A percentile compares a stretch with the other conserved stretches of the same genome.
phyloP scores from a whole-genome alignment of 805 yeast genomes.

The Candida multigemmis region DNA sequence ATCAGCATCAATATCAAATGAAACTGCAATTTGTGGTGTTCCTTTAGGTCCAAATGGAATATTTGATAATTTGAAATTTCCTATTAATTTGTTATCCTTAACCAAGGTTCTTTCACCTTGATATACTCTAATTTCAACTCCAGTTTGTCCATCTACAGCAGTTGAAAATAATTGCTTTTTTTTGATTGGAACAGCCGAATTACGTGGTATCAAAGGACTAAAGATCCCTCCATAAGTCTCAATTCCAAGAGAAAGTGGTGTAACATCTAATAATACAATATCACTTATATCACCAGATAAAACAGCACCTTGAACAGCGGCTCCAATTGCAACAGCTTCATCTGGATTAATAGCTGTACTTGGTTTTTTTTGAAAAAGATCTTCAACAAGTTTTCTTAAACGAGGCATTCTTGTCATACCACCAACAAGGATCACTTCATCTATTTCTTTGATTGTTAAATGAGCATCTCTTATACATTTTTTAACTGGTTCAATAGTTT shows the following conservation, averaged over 20 bases:
- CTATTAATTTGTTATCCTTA: conserved; percentile 68
- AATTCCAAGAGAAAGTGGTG: conserved; percentile 76
- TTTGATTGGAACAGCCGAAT: conserved; percentile 69
- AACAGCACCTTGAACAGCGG: conserved; percentile 85
- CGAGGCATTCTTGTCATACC: conserved; percentile 92
- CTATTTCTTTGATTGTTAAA: conserved; percentile 53
- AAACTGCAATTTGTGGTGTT: conserved; percentile 67
- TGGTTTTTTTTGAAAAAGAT: conserved; percentile 54
- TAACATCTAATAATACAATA: conserved; percentile 70
- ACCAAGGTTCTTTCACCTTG: conserved; percentile 81
- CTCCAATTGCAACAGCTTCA: conserved; percentile 88
- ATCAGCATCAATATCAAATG: conserved; percentile 75
- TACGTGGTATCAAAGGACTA: conserved; percentile 70
- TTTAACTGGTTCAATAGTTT: conserved; percentile 66
- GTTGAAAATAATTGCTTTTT: conserved; percentile 70
- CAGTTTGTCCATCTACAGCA: conserved; percentile 79
- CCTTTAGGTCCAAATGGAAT: conserved; percentile 77
- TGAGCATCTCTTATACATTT: conserved; percentile 71
- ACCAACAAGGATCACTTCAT: conserved; percentile 73
- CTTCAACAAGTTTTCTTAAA: conserved; percentile 53
- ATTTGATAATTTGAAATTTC: conserved; percentile 62
- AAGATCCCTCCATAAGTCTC: conserved; percentile 82
- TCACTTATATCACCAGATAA: conserved; percentile 76
- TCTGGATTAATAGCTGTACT: conserved; percentile 78
- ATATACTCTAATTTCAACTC: conserved; percentile 68